Evolutionary conservation across 192 early-diverging fungal genomes (phyloP).

Genomic region (Phycomyces nitens): DNA sequence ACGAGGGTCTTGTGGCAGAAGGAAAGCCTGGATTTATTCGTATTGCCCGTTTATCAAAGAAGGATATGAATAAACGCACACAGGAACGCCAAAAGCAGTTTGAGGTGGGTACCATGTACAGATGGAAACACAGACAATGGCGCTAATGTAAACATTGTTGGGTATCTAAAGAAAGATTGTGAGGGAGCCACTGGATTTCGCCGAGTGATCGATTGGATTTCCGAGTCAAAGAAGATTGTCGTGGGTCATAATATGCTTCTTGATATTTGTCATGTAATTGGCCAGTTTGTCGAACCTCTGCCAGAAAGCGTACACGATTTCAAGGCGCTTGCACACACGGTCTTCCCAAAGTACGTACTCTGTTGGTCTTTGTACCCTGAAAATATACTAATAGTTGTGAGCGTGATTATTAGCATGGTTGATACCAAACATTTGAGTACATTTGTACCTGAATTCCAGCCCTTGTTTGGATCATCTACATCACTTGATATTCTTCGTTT

Average conservation of each 20-base stretch:
- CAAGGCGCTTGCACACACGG: constrained; percentile 55
- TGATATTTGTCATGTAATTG: constrained; percentile 75
- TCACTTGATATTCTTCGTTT: constrained; percentile 27
- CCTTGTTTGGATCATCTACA: constrained; percentile 7
- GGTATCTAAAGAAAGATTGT: constrained; percentile 17
- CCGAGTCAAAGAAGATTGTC: constrained; percentile 70
- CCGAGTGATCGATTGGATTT: constrained; percentile 75
- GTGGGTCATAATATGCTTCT: constrained; percentile 91
- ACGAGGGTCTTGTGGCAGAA: constrained; percentile 16
- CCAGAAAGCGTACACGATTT: constrained; percentile 64
- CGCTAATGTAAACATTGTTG: not conserved
- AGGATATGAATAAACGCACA: constrained; percentile 13
- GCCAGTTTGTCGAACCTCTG: constrained; percentile 70
- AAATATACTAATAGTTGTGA: not conserved
- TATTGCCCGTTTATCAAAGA: constrained; percentile 10
- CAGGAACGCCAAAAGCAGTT: constrained; percentile 16
- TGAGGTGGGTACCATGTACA: constrained; percentile 9
- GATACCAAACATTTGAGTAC: constrained; percentile 74
- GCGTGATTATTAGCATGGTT: constrained; percentile 54
- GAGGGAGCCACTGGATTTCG: constrained; percentile 53
- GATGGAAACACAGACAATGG: not conserved
- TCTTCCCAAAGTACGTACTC: constrained; percentile 59
- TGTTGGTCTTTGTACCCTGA: not conserved
- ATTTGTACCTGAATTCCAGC: constrained; percentile 16
- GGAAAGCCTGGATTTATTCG: constrained; percentile 30